Evolutionary conservation across 1,284 basidiomycete species (phyloP), one percentile per base, ranked within the genome.

Genomic region (Puccinia brachypodii): DNA sequence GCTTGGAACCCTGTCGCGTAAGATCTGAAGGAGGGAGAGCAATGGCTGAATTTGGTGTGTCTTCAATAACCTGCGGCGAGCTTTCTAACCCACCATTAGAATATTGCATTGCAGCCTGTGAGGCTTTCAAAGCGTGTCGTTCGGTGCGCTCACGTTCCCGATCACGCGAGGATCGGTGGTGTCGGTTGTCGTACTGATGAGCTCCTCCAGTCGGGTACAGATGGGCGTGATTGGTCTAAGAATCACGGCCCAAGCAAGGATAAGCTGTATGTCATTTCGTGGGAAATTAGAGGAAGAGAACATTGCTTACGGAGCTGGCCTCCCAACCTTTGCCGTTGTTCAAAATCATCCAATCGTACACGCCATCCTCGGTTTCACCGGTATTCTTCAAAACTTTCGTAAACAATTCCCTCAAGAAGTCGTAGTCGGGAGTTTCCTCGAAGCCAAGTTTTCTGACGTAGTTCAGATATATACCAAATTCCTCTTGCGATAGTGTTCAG

Each of bases 251-350:
- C 19, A 73, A 33, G 22, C 0, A 53, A 38, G 6, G 19, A 83
- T 62, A 50, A 33, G n/a, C 56, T 58, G 56, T 4, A 28, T 28
- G 25, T 28, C 28, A 3, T 2, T n/a, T 44, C 42, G 16, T 44
- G 42, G 8, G 86, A 16, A 77, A 79, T 71, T 33, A 25, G 33
- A 25, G 42, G 71, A 87, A 88, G n/a, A 31, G 19, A 8, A 50
- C 16, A 9, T 33, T 31, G 88, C 91, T 85, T 85, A 94, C 93
- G 85, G 90, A 88, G 62, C 92, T 92, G 53, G 90, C 91, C 88
- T 98, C 95, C 95, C 96, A 98, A 79, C 96, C 96, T 88, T 94
- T 93, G 66, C 95, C 96, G 84, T 92, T 91, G 87, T 95, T 93
- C 78, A 96, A 88, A 82, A 93, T 86, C 88, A 94, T 94, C 94